These are phyloP conservation scores for Heracleum sosnowskyi DNA, from an alignment of 129 eudicot species.

Conservation along the genomic window DNA sequence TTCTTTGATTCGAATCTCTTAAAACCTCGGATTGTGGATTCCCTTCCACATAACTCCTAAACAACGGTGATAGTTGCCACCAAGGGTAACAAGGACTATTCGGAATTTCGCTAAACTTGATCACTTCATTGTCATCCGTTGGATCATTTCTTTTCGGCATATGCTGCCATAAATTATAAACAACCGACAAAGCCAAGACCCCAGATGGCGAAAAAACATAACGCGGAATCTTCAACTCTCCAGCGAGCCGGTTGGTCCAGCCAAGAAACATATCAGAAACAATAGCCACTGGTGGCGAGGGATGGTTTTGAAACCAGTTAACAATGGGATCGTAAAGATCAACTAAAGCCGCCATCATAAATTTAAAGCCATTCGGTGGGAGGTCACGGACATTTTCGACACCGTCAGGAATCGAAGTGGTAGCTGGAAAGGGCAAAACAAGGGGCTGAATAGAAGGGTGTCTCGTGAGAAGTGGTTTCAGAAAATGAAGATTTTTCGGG, in stretches of 20 bases:
- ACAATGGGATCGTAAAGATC: slow-evolving; percentile 30
- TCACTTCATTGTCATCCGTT: slow-evolving; percentile 18
- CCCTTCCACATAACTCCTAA: slow-evolving; percentile 36
- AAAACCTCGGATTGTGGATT: slow-evolving; percentile 35
- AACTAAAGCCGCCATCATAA: slow-evolving; percentile 37
- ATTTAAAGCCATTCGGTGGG: slow-evolving; percentile 28
- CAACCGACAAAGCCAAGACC: slow-evolving; percentile 41
- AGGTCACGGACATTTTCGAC: slow-evolving; percentile 59
- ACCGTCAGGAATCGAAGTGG: slow-evolving; percentile 50
- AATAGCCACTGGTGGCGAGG: slow-evolving; percentile 53
- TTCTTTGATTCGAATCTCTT: slow-evolving; percentile 16
- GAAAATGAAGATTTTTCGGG: slow-evolving; percentile 44
- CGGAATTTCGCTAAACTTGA: slow-evolving; percentile 36
- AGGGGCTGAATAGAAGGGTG: slow-evolving; percentile 50
- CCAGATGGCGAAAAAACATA: slow-evolving; percentile 57
- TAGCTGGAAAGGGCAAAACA: slow-evolving; percentile 56
- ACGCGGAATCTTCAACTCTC: slow-evolving; percentile 34
- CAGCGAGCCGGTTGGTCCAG: slow-evolving; percentile 42
- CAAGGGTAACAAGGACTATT: slow-evolving; percentile 46
- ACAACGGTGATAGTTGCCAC: slow-evolving; percentile 62
- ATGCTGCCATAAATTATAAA: slow-evolving; percentile 39
- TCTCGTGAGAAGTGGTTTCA: slow-evolving; percentile 36
- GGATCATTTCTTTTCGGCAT: slow-evolving; percentile 25
- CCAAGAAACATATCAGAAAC: slow-evolving; percentile 61
- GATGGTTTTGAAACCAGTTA: slow-evolving; percentile 45